Base-by-base conservation (phyloP, 805 yeast species). In the Saturnispora mendoncae region DNA sequence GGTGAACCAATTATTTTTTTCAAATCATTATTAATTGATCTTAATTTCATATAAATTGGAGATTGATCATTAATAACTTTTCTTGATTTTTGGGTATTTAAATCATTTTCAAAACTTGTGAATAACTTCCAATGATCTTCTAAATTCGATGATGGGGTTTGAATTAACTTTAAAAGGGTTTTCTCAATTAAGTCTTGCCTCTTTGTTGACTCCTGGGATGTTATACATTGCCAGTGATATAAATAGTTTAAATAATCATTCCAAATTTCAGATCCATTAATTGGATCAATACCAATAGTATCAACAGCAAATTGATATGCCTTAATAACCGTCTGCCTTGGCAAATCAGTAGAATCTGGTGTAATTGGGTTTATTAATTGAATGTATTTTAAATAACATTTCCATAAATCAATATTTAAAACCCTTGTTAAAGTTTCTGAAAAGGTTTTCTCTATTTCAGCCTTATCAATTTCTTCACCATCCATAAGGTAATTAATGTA, bases 301-400 rank as follows among this genome's bases (percentile, higher is more conserved):
- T 71, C 76, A 15, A 84, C 65, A 1, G 94, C 95, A 56, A 83
- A 75, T 46, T 87, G 94, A 57, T 79, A 90, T 0, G 96, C 94
- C 55, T 78, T 81, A 14, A 80, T 67, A 12, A 88, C 83, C 2
- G 74, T 71, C 9, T 78, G 71, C 48, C 92, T 66, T 0, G 92
- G 88, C 47, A 72, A 78, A 55, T 82, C 94, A 27, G 92, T 92
- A 19, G 90, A 94, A 29, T 45, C 49, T 4, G 87, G 80, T 40
- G 81, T 74, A 18, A 81, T 69, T 50, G 75, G 73, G 52, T 83
- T 78, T 42, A 71, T 74, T 33, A 85, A 68, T 42, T 88, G 76
- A 23, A 88, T 85, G 57, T 84, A 85, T 35, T 72, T 74, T 23
- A 92, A 71, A 58, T 90, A 90, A n/a, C 73, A 62, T 41, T 76